Evolutionary conservation across 495 filamentous ascomycete genomes (phyloP).

Genomic region (Podospora bellae-mahoneyi): DNA sequence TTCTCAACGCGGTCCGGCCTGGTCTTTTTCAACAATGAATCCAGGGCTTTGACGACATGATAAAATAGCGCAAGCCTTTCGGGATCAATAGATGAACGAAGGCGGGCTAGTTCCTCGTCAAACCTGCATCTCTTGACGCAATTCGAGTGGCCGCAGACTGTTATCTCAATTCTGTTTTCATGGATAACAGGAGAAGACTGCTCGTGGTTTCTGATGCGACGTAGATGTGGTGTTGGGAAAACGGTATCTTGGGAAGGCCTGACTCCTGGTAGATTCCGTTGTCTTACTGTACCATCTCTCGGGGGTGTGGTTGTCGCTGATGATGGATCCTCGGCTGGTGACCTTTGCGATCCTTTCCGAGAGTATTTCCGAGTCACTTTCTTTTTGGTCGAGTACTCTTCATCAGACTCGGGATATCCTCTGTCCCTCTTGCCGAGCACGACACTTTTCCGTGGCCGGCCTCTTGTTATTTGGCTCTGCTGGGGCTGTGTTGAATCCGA

Average conservation of each 20-base stretch:
- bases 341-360: constrained; percentile 20
- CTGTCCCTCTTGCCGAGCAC: constrained; percentile 20
- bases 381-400: constrained; percentile 19
- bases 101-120: constrained; percentile 19
- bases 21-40: constrained; percentile 48
- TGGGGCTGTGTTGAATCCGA: not conserved
- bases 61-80: constrained; percentile 23
- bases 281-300: constrained; percentile 7
- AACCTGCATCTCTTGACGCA: constrained; percentile 18
- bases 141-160: constrained; percentile 15
- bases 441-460: constrained; percentile 10
- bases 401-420: constrained; percentile 14
- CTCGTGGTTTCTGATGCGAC: constrained; percentile 25
- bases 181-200: constrained; percentile 20
- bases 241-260: constrained; percentile 20
- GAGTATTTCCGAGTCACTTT: constrained; percentile 24
- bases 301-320: constrained; percentile 20
- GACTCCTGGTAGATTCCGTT: constrained; percentile 14
- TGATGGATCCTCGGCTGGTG: constrained; percentile 5
- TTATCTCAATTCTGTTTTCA: not conserved
- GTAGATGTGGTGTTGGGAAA: constrained; percentile 31
- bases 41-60: constrained; percentile 46
- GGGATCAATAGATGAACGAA: constrained; percentile 13
- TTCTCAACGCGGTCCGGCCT: constrained; percentile 10
- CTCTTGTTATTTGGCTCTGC: not conserved